Evolutionary conservation across 1,284 basidiomycete genomes (phyloP), one percentile per base, ranked within the genome.

Genomic region (Exobasidium cylindrosporum): DNA sequence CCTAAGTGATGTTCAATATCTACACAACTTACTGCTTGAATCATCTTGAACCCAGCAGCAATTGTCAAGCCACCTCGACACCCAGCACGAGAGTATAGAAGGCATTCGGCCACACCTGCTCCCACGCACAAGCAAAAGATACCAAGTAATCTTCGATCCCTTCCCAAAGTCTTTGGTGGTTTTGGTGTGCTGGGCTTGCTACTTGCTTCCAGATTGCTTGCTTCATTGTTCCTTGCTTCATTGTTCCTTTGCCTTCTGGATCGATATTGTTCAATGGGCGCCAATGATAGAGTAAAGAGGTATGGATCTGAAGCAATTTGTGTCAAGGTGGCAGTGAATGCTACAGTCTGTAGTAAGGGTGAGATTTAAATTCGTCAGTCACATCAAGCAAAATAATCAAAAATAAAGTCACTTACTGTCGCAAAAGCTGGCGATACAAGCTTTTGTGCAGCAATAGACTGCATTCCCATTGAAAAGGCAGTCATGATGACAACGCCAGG

Each of bases 281-380:
- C 68, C 4, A 69, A 68, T 5, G 60, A 30, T 7, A 72, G 57
- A 23, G 61, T 53, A 57, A 74, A 75, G 32, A 75, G 65, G 52
- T 72, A 70, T n/a, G 73, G 73, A 61, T 75, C 73, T 23, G 67
- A 67, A 28, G 73, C 70, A 30, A 75, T 62, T 62, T 75, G 73
- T 46, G 72, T 63, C 10, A 75, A 54, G 30, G 72, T 75, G n/a
- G 73, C 73, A 4, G 73, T 75, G 54, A 74, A 75, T 2, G 73
- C 72, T 0, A 75, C 73, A 13, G 30, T 54, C n/a, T n/a, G n/a
- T n/a, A n/a, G n/a, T n/a, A n/a, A n/a, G n/a, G n/a, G n/a, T n/a
- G n/a, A n/a, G n/a, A 21, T 17, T 45, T 6, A 14, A 57, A 5
- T 17, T 14, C n/a, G n/a, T 23, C 14, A 44, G 43, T 23, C 13